Base-by-base conservation (phyloP, 345 rosid species). In the Eucalyptus decipiens region DNA sequence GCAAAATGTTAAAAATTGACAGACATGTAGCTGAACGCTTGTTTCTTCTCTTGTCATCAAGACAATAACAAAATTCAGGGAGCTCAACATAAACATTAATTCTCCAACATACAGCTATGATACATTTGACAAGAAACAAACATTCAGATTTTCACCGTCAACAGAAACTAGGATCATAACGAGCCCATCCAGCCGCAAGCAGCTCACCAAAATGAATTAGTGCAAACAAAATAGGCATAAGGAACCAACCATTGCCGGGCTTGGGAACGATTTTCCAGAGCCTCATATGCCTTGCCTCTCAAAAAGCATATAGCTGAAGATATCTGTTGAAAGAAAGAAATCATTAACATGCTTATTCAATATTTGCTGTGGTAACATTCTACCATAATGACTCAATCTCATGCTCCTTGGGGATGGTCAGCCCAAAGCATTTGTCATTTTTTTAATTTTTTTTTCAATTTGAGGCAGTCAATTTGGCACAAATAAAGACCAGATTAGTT, bases 201-300 rank as follows among this genome's bases (percentile, higher is more conserved):
- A 76, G 47, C 85, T 11, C 85, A 40, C 47, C 47, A 76, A 76
- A 76, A 40, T 76, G 15, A 37, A 37, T 76, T 21, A 40, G 47
- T 21, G 47, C 85, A 76, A 76, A 76, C 85, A 86, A 21, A 34
- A 54, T 26, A 42, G 67, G 65, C 43, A 60, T 12, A 86, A 86
- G 88, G 23, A 69, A 88, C 96, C 88, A 89, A 98, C 99, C 99
- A 98, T 76, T 90, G 97, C 88, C 97, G 96, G 93, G 99, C 98
- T 89, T 94, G 99, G 14, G 96, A 93, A 89, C 97, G 96, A 91
- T 97, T 98, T 92, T 97, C 97, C 90, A 98, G 92, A 86, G 99
- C 99, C 93, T 96, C 96, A 37, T 93, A 98, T 86, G 99, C 97
- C 95, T 94, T 97, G 80, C 99, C 99, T 93, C 99, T 94, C 58